Evolutionary conservation across 768 basidiomycete species (phyloP).

Genomic region (Terana coerulea): DNA sequence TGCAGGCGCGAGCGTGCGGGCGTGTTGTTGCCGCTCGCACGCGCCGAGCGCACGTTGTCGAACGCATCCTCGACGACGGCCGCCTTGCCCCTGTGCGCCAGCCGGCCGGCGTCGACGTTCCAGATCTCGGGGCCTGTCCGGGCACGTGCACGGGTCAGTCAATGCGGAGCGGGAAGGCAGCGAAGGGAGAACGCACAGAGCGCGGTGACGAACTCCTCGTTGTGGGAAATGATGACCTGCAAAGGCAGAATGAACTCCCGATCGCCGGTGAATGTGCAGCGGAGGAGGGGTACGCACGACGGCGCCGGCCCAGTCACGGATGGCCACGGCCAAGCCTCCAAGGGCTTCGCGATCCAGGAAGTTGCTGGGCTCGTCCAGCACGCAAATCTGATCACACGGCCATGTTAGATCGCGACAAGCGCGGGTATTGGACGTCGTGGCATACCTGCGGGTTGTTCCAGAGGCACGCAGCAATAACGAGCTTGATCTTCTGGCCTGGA

Average conservation of each 20-base stretch:
- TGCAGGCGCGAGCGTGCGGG: constrained; percentile 66
- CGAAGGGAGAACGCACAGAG: constrained; percentile 56
- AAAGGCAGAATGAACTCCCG: constrained; percentile 14
- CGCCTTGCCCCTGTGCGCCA: constrained; percentile 86
- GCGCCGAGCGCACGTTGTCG: constrained; percentile 62
- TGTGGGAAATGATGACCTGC: constrained; percentile 95
- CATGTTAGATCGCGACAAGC: constrained; percentile 10
- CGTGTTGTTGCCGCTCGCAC: constrained; percentile 68
- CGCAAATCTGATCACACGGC: constrained; percentile 47
- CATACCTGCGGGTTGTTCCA: constrained; percentile 94
- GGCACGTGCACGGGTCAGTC: constrained; percentile 14
- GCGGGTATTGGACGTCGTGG: no score
- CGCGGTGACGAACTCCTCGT: constrained; percentile 81
- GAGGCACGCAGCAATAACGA: constrained; percentile 89
- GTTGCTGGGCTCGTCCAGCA: constrained; percentile 91
- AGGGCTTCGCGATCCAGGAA: constrained; percentile 96
- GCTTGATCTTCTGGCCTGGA: constrained; percentile 94
- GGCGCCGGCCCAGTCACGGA: constrained; percentile 92
- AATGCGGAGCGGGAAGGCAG: constrained; percentile 12
- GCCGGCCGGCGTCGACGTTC: constrained; percentile 82
- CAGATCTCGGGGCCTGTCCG: constrained; percentile 83
- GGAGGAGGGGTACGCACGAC: constrained; percentile 47
- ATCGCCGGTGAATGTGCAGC: no score
- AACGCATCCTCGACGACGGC: constrained; percentile 84
- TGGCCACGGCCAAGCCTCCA: constrained; percentile 92